These are phyloP conservation scores for Diaporthe aspalathi DNA, from an alignment of 2,329 filamentous ascomycete species.

Conservation along the genomic window DNA sequence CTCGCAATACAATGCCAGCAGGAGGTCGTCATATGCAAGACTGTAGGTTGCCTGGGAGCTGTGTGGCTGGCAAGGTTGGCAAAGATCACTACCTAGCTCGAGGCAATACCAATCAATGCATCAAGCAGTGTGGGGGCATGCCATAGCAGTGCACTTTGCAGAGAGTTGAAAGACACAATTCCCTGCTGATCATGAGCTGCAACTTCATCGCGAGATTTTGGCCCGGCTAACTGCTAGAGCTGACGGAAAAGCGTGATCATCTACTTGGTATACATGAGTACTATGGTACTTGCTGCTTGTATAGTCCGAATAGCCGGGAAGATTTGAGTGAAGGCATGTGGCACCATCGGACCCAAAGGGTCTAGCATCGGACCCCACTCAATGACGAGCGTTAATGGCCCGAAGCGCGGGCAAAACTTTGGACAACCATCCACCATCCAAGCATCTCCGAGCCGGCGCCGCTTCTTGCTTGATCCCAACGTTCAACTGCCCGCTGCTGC, in stretches of 20 bases:
- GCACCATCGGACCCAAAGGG: neutral
- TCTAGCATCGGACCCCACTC: constrained; percentile 28
- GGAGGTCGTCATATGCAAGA: too few species aligned
- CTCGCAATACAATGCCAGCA: too few species aligned
- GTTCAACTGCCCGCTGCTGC: constrained; percentile 4
- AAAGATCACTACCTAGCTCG: too few species aligned
- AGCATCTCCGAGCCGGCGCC: constrained; percentile 20
- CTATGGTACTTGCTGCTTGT: too few species aligned
- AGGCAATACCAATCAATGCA: too few species aligned
- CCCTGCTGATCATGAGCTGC: neutral
- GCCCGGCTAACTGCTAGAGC: neutral
- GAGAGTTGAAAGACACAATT: neutral
- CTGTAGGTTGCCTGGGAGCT: too few species aligned
- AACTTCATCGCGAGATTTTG: neutral
- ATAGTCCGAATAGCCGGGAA: neutral
- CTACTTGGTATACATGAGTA: too few species aligned
- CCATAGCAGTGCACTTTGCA: neutral
- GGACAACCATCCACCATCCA: neutral
- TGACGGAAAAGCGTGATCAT: neutral
- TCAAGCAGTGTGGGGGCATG: too few species aligned
- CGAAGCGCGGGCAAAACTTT: constrained; percentile 32
- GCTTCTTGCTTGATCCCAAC: constrained; percentile 8
- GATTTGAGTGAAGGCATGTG: neutral
- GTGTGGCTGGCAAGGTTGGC: too few species aligned
- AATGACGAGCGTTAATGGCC: constrained; percentile 28